phyloP scores from a whole-genome alignment of 2,329 filamentous ascomycete species.

The Thielaviopsis ethacetica region DNA sequence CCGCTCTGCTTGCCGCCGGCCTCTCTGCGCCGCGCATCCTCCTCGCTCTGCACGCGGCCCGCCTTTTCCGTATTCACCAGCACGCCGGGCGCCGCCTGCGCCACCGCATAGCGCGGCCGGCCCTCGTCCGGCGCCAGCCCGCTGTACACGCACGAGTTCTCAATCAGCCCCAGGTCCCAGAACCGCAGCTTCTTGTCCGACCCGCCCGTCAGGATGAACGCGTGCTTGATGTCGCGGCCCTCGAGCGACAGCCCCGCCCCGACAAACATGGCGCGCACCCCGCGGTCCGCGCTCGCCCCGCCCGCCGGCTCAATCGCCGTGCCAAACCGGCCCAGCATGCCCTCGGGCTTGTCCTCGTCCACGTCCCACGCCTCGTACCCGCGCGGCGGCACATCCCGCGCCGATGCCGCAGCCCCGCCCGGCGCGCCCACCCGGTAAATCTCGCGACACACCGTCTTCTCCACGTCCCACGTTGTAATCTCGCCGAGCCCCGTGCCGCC shows the following conservation, averaged over 20 bases:
- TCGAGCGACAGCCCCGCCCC: constrained; percentile 57
- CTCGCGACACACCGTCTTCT: constrained; percentile 76
- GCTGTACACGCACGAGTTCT: constrained; percentile 66
- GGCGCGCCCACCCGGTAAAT: constrained; percentile 59
- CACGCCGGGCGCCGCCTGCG: constrained; percentile 45
- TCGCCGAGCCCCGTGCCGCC: constrained; percentile 79
- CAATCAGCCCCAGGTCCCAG: constrained; percentile 72
- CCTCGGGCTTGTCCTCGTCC: constrained; percentile 75
- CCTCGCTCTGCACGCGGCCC: constrained; percentile 22
- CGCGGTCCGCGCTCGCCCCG: constrained; percentile 35
- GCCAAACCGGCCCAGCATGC: constrained; percentile 74
- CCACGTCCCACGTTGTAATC: constrained; percentile 88
- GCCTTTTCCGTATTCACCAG: constrained; percentile 50
- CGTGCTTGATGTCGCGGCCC: constrained; percentile 56
- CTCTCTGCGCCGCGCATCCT: constrained; percentile 15
- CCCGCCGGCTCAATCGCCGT: constrained; percentile 46
- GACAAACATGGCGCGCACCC: constrained; percentile 59
- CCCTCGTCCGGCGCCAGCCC: constrained; percentile 55
- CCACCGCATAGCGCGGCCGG: constrained; percentile 54
- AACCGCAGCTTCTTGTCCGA: constrained; percentile 84
- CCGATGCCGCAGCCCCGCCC: constrained; percentile 16
- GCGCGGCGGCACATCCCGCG: background rate
- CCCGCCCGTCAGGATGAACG: constrained; percentile 75
- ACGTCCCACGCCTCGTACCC: constrained; percentile 73
- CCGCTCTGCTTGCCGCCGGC: constrained; percentile 13